Evolutionary conservation across 352 stramenopile species (phyloP), one percentile per base, ranked within the genome.

Genomic region (Globisporangium orthogonon): DNA sequence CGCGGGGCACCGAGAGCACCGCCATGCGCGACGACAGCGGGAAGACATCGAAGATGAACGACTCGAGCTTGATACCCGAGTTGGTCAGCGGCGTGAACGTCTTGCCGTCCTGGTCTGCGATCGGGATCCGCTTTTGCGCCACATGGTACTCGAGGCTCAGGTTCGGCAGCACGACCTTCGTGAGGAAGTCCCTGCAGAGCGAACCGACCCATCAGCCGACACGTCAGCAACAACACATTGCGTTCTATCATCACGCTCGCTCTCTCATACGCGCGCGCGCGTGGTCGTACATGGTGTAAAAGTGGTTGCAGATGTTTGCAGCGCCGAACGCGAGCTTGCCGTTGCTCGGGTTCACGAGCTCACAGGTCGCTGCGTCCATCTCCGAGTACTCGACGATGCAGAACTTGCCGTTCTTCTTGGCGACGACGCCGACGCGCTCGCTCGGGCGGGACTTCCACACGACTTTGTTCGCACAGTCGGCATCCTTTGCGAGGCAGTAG

Each of bases 1-100:
- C 82, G 17, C 97, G 85, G 10, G 76, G 60, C 2, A 98, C 94
- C 45, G 98, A 94, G 14, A 98, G 79, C 39, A 99, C 83, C 0
- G 89, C 94, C 89, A 99, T 98, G 17, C 68, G 78, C 44, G 83
- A 70, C 7, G 94, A 97, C 0, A 98, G 75, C 43, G 93, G 90
- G 65, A 99, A 99, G 4, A 98, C 94, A 73, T 99, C 97, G 69
- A 99, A 99, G 63, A 99, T 99, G 69, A 99, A 99, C 6, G 88
- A 86, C 70, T 99, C 97, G 17, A 99, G 72, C 72, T 99, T 99
- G 71, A 99, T 91, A 23, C 96, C 97, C 54, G 98, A 98, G 63
- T 96, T 96, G 13, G 61, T 66, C 6, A 61, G 63, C 0, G 94
- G 94, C 31, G 76, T 93, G 29, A 94, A 77, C 30, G 84, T 98